Conservation (phyloP, 768 basidiomycete species). For the Tulasnella calospora region DNA sequence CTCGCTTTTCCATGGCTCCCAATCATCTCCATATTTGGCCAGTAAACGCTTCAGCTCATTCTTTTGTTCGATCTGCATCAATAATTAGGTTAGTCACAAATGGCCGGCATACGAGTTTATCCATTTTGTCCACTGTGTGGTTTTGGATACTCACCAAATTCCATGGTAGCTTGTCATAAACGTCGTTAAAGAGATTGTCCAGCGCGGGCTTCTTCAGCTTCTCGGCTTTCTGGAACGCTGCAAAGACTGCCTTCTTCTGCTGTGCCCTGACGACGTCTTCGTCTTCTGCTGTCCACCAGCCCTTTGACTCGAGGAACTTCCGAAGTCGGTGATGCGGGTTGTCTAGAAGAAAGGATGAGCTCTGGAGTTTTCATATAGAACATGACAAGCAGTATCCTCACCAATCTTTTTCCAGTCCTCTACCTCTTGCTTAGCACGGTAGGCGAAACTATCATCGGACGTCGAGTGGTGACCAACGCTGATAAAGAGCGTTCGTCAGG, state of each 20-base stretch:
- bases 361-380: conserved; percentile 21
- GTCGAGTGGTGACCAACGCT: conserved; percentile 93
- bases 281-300: conserved; percentile 77
- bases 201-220: conserved; percentile 60
- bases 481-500: conserved; percentile 8
- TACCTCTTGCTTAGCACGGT: conserved; percentile 82
- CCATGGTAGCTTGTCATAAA: conserved; percentile 82
- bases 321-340: conserved; percentile 83
- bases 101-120: not conserved
- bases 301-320: conserved; percentile 72
- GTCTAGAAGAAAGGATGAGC: conserved; percentile 39
- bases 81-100: not conserved
- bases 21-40: conserved; percentile 78
- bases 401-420: conserved; percentile 81
- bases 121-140: not conserved
- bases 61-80: conserved; percentile 68
- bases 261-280: conserved; percentile 67
- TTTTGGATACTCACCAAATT: conserved; percentile 62
- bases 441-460: conserved; percentile 93
- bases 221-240: conserved; percentile 74
- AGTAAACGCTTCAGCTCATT: conserved; percentile 68
- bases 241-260: conserved; percentile 68
- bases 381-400: conserved; percentile 28
- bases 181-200: conserved; percentile 78
- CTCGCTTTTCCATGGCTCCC: conserved; percentile 83